Evolutionary conservation across 1,284 basidiomycete genomes (phyloP), one percentile per base, ranked within the genome.

Genomic region (Tremellales sp.): DNA sequence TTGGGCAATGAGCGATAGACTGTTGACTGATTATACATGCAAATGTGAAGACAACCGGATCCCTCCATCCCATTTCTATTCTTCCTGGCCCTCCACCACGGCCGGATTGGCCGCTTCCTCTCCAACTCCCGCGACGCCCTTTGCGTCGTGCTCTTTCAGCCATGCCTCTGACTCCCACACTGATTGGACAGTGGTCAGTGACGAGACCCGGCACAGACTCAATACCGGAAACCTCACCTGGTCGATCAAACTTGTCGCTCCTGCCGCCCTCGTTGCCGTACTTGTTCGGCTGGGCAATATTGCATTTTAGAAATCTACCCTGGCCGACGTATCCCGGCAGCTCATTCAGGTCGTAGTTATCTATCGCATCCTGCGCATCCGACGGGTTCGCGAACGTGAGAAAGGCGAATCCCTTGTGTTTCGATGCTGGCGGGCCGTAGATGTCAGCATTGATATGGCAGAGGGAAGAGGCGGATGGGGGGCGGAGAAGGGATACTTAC

Each of bases 331-430:
- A 68, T 16, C 60, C 62, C 3, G 70, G 69, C 43, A 72, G 52
- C 47, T 72, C 68, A 48, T 74, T 74, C 45, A 74, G 49, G 53
- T 74, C 72, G 50, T 58, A 71, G 56, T 74, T 74, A 53, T 74
- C 72, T 19, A 74, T 72, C 2, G 72, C 72, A 52, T 74, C 72
- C 43, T 68, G 69, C 5, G 72, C 72, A 51, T 72, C 71, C 26
- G 60, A 51, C 10, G 71, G 51, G 31, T 56, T 58, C 7, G 70
- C 58, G 48, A 67, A 74, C 13, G 71, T 72, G 46, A 74, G 56
- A 52, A 74, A 72, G 5, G 72, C 72, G 58, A 63, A 72, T 4
- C 68, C 69, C 24, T 65, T 50, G 53, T 70, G 69, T 58, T 67
- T 68, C 22, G 40, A 39, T 40, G 61, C 59, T 61, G 43, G 24